Conservation (phyloP, 2,329 filamentous ascomycete genomes). For the Trichophyton verrucosum region DNA sequence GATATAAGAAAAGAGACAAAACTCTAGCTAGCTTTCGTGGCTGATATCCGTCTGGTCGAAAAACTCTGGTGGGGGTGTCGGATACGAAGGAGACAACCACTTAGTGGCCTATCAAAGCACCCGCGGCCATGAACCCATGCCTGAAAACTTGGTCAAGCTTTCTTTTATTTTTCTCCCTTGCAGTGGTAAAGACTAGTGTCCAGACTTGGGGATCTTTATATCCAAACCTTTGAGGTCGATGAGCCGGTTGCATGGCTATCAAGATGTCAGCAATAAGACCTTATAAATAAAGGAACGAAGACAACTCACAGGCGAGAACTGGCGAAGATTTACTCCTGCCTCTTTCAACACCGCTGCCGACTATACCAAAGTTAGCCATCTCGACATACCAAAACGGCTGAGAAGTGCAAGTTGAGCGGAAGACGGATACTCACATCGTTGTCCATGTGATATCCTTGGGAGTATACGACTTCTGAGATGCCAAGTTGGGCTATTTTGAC, state of each 20-base stretch:
- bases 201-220: not conserved
- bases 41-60: not conserved
- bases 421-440: conserved; percentile 37
- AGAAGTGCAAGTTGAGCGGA: not conserved
- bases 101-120: not conserved
- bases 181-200: not conserved
- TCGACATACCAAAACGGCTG: not conserved
- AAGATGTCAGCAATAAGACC: conserved; percentile 6
- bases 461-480: conserved; percentile 90
- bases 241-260: conserved; percentile 50
- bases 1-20: not conserved
- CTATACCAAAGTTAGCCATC: conserved; percentile 19
- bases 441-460: conserved; percentile 90
- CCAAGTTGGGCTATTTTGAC: conserved; percentile 98
- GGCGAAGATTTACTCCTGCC: conserved; percentile 71
- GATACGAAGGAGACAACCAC: not conserved
- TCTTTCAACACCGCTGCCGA: conserved; percentile 70
- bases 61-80: not conserved
- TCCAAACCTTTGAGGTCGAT: conserved; percentile 43
- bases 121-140: not conserved
- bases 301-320: conserved; percentile 67
- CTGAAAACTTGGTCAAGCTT: not conserved
- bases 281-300: conserved; percentile 1
- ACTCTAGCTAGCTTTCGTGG: not conserved
- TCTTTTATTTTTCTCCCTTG: not conserved